Percentiles rank a stretch among this genome's conserved stretches.
Evolutionary conservation across 2,329 filamentous ascomycete species (phyloP).

Genomic region (Fusarium sp.): DNA sequence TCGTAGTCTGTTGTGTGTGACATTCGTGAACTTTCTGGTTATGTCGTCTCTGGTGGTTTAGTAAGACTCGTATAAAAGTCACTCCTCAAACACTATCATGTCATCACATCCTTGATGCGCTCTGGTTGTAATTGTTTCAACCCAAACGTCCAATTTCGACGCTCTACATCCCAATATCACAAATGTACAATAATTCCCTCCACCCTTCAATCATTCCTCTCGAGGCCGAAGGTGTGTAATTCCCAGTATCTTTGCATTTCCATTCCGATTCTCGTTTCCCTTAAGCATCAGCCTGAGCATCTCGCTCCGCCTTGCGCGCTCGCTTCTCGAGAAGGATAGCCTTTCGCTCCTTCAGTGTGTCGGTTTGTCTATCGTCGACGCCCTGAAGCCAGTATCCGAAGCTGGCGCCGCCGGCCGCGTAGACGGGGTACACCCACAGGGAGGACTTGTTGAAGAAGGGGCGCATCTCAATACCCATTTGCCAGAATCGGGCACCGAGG

Average conservation of each 20-base stretch:
- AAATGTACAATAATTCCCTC: constrained; percentile 42
- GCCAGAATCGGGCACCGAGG: constrained; percentile 91
- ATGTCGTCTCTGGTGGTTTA: neutral
- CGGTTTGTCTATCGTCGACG: constrained; percentile 84
- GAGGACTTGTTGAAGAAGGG: constrained; percentile 87
- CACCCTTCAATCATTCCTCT: constrained; percentile 11
- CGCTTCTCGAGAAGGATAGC: constrained; percentile 88
- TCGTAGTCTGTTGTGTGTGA: constrained; percentile 3
- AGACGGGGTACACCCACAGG: constrained; percentile 92
- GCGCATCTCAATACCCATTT: constrained; percentile 98
- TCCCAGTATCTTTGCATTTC: constrained; percentile 25
- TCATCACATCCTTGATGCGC: constrained; percentile 24
- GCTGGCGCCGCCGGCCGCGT: constrained; percentile 84
- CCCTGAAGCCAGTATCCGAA: constrained; percentile 98
- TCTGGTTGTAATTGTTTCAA: constrained; percentile 26
- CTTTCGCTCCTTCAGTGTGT: constrained; percentile 82
- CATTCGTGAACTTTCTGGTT: neutral
- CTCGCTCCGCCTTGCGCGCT: constrained; percentile 67
- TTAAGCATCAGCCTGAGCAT: constrained; percentile 47
- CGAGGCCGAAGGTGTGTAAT: constrained; percentile 12
- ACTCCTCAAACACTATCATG: neutral
- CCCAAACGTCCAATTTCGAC: constrained; percentile 43
- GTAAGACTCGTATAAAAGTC: neutral
- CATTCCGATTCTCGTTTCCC: neutral
- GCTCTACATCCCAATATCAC: constrained; percentile 41